Percentiles rank a stretch among this genome's conserved stretches.
Conservation (phyloP, 495 filamentous ascomycete genomes). For the Xeromyces bisporus region DNA sequence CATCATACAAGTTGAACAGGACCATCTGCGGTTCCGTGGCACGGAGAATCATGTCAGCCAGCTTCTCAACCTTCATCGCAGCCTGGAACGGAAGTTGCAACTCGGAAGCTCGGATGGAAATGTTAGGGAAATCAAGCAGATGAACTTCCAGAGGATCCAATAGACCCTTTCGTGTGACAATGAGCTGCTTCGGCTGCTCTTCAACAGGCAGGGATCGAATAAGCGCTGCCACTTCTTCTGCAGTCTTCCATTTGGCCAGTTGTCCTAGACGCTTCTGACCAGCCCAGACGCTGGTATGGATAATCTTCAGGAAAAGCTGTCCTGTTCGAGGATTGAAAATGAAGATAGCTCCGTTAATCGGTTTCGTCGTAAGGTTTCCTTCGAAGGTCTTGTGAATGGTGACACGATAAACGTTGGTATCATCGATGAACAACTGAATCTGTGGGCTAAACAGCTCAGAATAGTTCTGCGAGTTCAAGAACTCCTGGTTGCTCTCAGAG, state of each 20-base stretch:
- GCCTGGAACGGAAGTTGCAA: constrained; percentile 97
- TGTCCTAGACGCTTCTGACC: constrained; percentile 98
- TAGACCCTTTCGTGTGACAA: constrained; percentile 94
- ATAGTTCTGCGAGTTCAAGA: constrained; percentile 98
- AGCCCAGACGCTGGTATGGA: constrained; percentile 98
- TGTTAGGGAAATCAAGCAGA: constrained; percentile 96
- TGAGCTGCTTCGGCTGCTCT: constrained; percentile 97
- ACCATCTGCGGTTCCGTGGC: constrained; percentile 99
- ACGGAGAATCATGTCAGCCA: constrained; percentile 96
- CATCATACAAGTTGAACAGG: constrained; percentile 96
- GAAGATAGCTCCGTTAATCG: constrained; percentile 99
- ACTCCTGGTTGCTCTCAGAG: constrained; percentile 98
- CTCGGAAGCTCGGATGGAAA: constrained; percentile 96
- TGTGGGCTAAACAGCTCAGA: constrained; percentile 98
- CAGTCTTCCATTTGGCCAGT: constrained; percentile 98
- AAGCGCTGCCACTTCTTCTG: constrained; percentile 96
- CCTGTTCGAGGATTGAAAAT: constrained; percentile 98
- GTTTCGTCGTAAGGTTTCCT: constrained; percentile 97
- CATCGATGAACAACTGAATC: constrained; percentile 97
- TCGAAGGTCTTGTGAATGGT: constrained; percentile 99
- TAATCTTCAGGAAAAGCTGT: constrained; percentile 97
- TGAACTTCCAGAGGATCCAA: constrained; percentile 96
- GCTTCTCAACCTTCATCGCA: constrained; percentile 98
- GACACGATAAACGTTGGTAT: constrained; percentile 98
- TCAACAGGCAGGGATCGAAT: constrained; percentile 95